Percentiles rank a stretch among this genome's conserved stretches.
phyloP scores from a whole-genome alignment of 768 basidiomycete species.

The Lentinula edodes region DNA sequence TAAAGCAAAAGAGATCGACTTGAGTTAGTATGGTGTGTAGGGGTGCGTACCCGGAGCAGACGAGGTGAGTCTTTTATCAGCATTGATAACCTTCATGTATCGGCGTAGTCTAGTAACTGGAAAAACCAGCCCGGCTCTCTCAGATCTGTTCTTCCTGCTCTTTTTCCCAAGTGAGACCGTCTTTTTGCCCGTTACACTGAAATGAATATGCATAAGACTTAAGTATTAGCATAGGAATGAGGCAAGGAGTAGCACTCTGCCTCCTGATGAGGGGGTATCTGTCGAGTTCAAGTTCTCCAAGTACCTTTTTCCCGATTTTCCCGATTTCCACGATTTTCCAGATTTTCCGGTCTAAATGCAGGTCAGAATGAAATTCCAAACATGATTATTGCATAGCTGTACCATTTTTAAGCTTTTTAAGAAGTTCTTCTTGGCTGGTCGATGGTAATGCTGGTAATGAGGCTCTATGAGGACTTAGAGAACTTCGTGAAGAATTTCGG shows the following conservation, averaged over 20 bases:
- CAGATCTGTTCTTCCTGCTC: slow-evolving; percentile 20
- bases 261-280: too few relatives aligned
- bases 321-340: background rate
- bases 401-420: background rate
- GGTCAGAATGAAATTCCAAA: background rate
- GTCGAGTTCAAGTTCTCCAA: background rate
- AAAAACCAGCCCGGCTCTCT: slow-evolving; percentile 61
- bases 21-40: background rate
- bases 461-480: background rate
- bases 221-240: too few relatives aligned
- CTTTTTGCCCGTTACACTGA: background rate
- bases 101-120: slow-evolving; percentile 83
- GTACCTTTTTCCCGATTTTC: background rate
- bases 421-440: background rate
- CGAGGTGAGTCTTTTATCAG: background rate
- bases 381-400: background rate
- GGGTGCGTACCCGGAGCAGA: background rate
- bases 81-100: slow-evolving; percentile 46
- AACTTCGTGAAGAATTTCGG: background rate
- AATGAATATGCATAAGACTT: background rate
- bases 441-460: background rate
- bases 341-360: background rate
- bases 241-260: too few relatives aligned
- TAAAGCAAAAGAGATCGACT: background rate
- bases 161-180: background rate